phyloP scores from a whole-genome alignment of 345 rosid genomes.

The Linum lewisii region DNA sequence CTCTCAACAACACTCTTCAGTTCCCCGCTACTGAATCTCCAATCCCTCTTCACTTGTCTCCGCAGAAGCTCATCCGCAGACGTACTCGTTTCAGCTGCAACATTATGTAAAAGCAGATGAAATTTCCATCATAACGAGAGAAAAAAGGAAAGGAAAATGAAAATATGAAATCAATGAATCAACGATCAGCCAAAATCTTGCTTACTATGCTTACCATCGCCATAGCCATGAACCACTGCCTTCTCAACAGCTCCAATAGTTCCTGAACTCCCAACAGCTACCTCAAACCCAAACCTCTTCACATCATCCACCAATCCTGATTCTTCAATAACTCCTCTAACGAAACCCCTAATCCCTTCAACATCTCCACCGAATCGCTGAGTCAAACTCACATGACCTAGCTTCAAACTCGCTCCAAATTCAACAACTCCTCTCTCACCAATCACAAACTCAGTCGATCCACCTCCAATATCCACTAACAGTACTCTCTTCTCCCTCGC shows the following conservation, averaged over 20 bases:
- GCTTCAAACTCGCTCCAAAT: constrained; percentile 36
- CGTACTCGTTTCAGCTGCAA: background rate
- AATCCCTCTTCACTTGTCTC: constrained; percentile 38
- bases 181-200: constrained; percentile 5
- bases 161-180: no score
- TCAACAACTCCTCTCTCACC: constrained; percentile 43
- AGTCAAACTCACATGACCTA: constrained; percentile 58
- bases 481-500: constrained; percentile 39
- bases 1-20: constrained; percentile 35
- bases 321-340: constrained; percentile 28
- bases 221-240: constrained; percentile 43
- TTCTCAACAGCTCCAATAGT: constrained; percentile 54
- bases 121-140: background rate
- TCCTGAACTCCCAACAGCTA: constrained; percentile 60
- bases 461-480: constrained; percentile 62
- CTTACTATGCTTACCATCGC: constrained; percentile 1
- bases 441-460: constrained; percentile 59
- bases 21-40: constrained; percentile 47
- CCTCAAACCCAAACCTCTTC: constrained; percentile 38
- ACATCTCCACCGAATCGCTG: constrained; percentile 27
- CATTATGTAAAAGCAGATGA: background rate
- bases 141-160: no score
- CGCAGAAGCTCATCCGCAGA: constrained; percentile 14
- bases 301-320: constrained; percentile 40
- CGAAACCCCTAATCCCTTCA: constrained; percentile 33